Base-by-base conservation (phyloP, 257 asterid genomes). In the Forsythia viridissima region DNA sequence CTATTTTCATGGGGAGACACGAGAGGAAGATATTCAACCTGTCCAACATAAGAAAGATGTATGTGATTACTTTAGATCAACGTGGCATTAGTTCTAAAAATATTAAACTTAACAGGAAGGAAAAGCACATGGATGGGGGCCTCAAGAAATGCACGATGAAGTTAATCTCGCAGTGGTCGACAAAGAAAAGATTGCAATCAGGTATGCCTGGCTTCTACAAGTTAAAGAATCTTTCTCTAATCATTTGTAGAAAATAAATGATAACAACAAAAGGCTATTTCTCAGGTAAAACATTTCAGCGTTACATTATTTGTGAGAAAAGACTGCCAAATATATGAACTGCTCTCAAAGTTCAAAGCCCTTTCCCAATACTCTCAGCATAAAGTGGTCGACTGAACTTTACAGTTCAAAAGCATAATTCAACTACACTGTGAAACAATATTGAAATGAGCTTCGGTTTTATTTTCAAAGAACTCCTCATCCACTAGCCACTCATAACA, bases 11-110 rank as follows among this genome's bases (percentile, higher is more conserved):
- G 85, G 77, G 98, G 95, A 18, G 83, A 88, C 51, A 92, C 87
- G 36, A 90, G 77, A n/a, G 99, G 99, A 83, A 96, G 99, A 89
- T 96, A 96, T 85, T 96, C 99, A 67, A 94, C 88, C 97, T 94
- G 87, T 24, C 65, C 72, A 75, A 24, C 80, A 42, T 15, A 57
- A 76, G 65, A 74, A 73, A 72, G 9, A 83, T 59, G 42, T 18
- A 77, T 41, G 48, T 21, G 43, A 73, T 59, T 20, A 57, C 15
- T 63, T 81, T 59, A 65, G 79, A 52, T 51, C 34, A 72, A 61
- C 65, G 69, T 41, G 34, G 77, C 63, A 75, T 44, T 41, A 51
- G 39, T 51, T 51, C 39, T 42, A 15, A 41, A 48, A 39, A 15
- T 42, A 57, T 46, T 40, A 59, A 2, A 51, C 65, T 59, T 13